Evolutionary conservation across 306 rosid species (phyloP), one percentile per base, ranked within the genome.

Genomic region (Gillenia trifoliata): DNA sequence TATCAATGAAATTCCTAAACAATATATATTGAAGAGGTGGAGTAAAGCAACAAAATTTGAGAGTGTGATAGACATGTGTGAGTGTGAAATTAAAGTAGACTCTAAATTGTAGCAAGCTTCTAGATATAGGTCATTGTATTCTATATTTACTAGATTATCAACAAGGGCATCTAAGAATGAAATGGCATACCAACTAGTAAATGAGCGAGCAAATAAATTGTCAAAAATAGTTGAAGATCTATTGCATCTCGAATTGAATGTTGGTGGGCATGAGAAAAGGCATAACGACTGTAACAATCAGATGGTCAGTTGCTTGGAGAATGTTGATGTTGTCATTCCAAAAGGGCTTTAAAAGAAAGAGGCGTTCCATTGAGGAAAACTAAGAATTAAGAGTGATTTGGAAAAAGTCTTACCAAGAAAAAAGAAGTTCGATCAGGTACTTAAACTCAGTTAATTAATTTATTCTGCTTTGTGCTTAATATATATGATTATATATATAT

Each of bases 101-200:
- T 4, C 11, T 11, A 71, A 33, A 11, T 33, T 54, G 10, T 30
- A 31, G 34, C 52, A 71, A 33, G 20, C 75, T 19, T 33, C 45
- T n/a, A 16, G 49, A 12, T 70, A 70, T 9, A 33, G 1, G n/a
- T 71, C 9, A 1, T 40, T 34, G 30, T 54, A 52, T 13, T 36
- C 13, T 16, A 71, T 22, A 20, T 71, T 23, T n/a, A 71, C 66
- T 15, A 55, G 10, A 29, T 33, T 71, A 55, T 71, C 75, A 71
- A 30, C 50, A 33, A 38, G 54, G 31, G 33, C 64, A 50, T 26
- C 3, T 17, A 30, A 54, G 22, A 70, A 43, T 31, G 49, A 52
- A 33, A 30, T 49, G 3, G 38, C 31, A 47, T 47, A 47, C 19
- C 19, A 47, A 47, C 6, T 15, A 1, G 16, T 47, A 13, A 47